Evolutionary conservation across 2,329 filamentous ascomycete genomes (phyloP).

Genomic region (Paramyrothecium sp.): DNA sequence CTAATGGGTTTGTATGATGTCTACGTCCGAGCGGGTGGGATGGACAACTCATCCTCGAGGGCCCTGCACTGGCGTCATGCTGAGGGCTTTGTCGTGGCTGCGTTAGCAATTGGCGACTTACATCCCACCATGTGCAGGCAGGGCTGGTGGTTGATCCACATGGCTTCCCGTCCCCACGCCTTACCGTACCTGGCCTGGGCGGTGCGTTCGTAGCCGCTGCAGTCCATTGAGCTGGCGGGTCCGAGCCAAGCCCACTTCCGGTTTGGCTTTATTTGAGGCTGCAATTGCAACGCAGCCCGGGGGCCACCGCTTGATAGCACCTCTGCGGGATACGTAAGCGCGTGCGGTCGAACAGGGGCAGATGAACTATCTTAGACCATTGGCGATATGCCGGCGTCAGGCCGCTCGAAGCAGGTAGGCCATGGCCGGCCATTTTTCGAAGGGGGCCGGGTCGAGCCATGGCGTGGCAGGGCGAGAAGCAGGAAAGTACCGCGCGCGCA

Average conservation of each 20-base stretch:
- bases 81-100: not conserved
- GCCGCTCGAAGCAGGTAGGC: too few species aligned
- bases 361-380: too few species aligned
- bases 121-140: not conserved
- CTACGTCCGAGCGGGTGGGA: not conserved
- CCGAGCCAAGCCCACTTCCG: not conserved
- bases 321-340: too few species aligned
- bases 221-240: not conserved
- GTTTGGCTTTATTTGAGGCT: not conserved
- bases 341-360: too few species aligned
- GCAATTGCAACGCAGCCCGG: not conserved
- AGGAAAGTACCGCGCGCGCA: not conserved
- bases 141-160: not conserved
- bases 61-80: not conserved
- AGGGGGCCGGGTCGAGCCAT: too few species aligned
- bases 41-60: not conserved
- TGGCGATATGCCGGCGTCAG: too few species aligned
- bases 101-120: not conserved
- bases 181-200: not conserved
- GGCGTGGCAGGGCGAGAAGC: not conserved
- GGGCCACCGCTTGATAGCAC: too few species aligned
- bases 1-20: too few species aligned
- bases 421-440: too few species aligned
- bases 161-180: not conserved
- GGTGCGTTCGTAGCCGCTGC: not conserved